Percentiles rank a stretch among this genome's conserved stretches.
Evolutionary conservation across 495 filamentous ascomycete species (phyloP).

Genomic region (Aspergillus baeticus): DNA sequence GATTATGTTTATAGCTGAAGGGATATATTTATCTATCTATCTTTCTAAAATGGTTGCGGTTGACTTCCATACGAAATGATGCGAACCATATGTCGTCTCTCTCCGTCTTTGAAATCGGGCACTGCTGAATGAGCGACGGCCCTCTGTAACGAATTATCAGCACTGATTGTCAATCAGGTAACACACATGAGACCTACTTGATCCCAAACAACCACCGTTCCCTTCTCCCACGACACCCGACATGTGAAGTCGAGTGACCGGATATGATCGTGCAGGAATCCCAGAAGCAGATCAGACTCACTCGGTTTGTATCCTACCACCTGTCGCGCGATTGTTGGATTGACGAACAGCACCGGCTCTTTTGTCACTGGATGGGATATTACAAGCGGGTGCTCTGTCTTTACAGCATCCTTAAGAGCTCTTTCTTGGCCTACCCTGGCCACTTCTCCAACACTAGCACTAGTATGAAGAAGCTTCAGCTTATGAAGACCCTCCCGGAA

Average conservation of each 20-base stretch:
- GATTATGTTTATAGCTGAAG: not conserved
- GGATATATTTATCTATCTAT: not conserved
- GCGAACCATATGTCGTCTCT: conserved; percentile 12
- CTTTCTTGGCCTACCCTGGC: conserved; percentile 12
- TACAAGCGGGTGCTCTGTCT: conserved; percentile 13
- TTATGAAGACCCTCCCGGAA: conserved; percentile 9
- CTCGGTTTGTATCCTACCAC: conserved; percentile 13
- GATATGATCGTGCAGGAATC: conserved; percentile 12
- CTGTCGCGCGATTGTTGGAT: conserved; percentile 14
- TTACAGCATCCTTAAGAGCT: conserved; percentile 13
- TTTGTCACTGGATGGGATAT: conserved; percentile 12
- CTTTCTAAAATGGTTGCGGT: not conserved
- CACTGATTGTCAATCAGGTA: no score
- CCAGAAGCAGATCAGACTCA: conserved; percentile 8
- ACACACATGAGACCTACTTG: no score
- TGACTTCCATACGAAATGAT: conserved; percentile 16
- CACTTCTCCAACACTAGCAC: conserved; percentile 12
- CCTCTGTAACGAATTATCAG: conserved; percentile 11
- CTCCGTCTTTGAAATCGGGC: conserved; percentile 14
- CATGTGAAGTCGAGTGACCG: conserved; percentile 13
- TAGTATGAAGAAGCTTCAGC: conserved; percentile 11
- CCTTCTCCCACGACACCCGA: conserved; percentile 9
- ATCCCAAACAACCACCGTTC: conserved; percentile 16
- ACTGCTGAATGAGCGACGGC: conserved; percentile 11
- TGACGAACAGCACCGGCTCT: conserved; percentile 11